Evolutionary conservation across 2,329 filamentous ascomycete species (phyloP).

Genomic region (Elsinoe perseae): DNA sequence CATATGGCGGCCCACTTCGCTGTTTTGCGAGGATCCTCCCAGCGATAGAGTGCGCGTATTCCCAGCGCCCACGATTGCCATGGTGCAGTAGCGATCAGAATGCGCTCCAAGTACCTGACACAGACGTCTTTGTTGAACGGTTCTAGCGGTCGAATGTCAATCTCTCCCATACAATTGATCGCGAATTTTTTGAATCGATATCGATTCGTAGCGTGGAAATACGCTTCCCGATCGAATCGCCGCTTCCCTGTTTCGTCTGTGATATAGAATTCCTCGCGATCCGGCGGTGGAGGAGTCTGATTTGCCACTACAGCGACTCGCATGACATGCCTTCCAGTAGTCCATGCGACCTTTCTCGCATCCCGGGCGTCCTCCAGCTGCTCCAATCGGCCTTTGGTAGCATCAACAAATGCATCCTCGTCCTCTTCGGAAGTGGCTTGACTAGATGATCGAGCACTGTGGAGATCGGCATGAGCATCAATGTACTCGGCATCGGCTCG

Average conservation of each 20-base stretch:
- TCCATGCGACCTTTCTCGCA: slow-evolving; percentile 34
- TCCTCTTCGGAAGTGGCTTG: slow-evolving; percentile 13
- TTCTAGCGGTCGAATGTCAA: slow-evolving; percentile 29
- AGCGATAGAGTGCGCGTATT: slow-evolving; percentile 33
- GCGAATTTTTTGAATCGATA: slow-evolving; percentile 14
- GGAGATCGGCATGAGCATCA: slow-evolving; percentile 28
- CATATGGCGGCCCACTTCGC: slow-evolving; percentile 32
- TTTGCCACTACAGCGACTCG: slow-evolving; percentile 32
- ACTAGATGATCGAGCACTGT: slow-evolving; percentile 14
- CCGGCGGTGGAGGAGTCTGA: slow-evolving; percentile 24
- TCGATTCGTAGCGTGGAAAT: not conserved
- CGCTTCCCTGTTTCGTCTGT: slow-evolving; percentile 24
- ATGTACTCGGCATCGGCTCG: slow-evolving; percentile 30
- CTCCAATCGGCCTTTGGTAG: slow-evolving; percentile 22
- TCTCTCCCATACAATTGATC: slow-evolving; percentile 24
- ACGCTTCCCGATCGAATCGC: slow-evolving; percentile 27
- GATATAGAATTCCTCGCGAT: slow-evolving; percentile 26
- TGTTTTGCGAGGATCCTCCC: slow-evolving; percentile 33
- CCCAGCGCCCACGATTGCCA: slow-evolving; percentile 35
- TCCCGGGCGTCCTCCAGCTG: slow-evolving; percentile 30
- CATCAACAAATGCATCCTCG: slow-evolving; percentile 11
- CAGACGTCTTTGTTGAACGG: slow-evolving; percentile 33
- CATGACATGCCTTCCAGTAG: slow-evolving; percentile 32
- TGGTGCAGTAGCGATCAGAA: slow-evolving; percentile 34
- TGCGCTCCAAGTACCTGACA: slow-evolving; percentile 31